Evolutionary conservation across 768 basidiomycete genomes (phyloP), one percentile per base, ranked within the genome.

Genomic region (Tulasnella sp.): DNA sequence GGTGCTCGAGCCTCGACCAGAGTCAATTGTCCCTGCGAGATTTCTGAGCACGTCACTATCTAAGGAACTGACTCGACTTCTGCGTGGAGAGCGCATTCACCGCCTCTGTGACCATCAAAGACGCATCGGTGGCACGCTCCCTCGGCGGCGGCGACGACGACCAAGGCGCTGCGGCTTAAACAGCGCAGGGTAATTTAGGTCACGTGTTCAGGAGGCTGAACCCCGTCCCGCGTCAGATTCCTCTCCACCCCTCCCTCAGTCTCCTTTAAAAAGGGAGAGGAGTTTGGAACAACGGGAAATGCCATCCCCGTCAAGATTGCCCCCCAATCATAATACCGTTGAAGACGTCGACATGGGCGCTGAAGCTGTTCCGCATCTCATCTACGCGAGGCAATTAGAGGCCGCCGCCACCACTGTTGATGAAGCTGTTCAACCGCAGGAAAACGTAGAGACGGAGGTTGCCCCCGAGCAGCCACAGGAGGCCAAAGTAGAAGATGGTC

Each of bases 231-330:
- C 57, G 57, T 61, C 57, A 26, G 23, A 26, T 26, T 29, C 1
- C 57, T 61, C 57, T 26, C 57, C 29, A 9, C 26, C 7, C 29
- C 20, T 23, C 57, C 23, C 57, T 61, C n/a, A 26, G 57, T 61
- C 57, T 61, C 57, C 57, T 29, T 61, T 61, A 26, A 61, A 61
- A 61, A 61, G 29, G 57, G 57, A 61, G n/a, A 61, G 57, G 57
- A 61, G 57, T n/a, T 55, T 61, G 23, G 57, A 26, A 29, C 29
- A 61, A 29, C 57, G 29, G 20, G 29, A 23, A 20, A 61, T 61
- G 57, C 57, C 57, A 29, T 5, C 15, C 61, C 61, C 23, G 26
- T 29, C 61, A 29, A 23, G 26, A 29, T 67, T 16, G 13, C 61
- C 13, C 61, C 61, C 26, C 61, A 18, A 7, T 29, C 61, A 67